Base-by-base conservation (phyloP, 768 basidiomycete species). In the Termitomyces sp. region DNA sequence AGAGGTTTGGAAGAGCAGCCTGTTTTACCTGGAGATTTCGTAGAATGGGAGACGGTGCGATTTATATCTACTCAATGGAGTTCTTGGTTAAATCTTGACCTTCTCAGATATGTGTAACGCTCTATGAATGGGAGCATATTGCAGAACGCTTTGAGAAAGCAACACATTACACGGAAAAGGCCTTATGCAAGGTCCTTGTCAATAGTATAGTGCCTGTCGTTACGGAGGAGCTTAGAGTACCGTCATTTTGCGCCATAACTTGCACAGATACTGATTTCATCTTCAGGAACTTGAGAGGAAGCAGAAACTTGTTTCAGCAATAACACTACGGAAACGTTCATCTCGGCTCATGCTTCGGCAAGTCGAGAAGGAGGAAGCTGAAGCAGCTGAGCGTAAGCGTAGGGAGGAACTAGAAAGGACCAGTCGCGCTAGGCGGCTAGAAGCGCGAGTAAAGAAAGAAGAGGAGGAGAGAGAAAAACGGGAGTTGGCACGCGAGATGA, bases 31-130 rank as follows among this genome's bases (percentile, higher is more conserved):
- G 74, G 75, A 1, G 80, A 80, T 49, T 90, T 90, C 64, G 69
- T 92, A 42, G 94, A 96, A 70, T 98, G 95, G 94, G 92, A 96
- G 75, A 89, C 90, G 65, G 94, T 93, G 58, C 65, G 84, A 35
- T 53, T 40, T 24, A 8, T 26, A 30, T 20, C 16, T 6, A 16
- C 16, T 22, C 36, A 12, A 12, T 35, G 10, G 18, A 22, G 14
- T 28, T 18, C 22, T 42, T 52, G 54, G 22, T 33, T 44, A 22
- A 22, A 12, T n/a, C 22, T 28, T 6, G 18, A 44, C 52, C 0
- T 24, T 18, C 47, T 22, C 61, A 95, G 93, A 84, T 95, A 61
- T 94, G 92, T 65, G 83, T 87, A 6, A 90, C 88, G 16, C 77
- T 93, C 2, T 75, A 80, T 13, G 93, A 98, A 62, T 98, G 94